Percentiles rank a stretch among this genome's conserved stretches.
phyloP scores from a whole-genome alignment of 2,329 filamentous ascomycete species.

The Paramyrothecium roridum region DNA sequence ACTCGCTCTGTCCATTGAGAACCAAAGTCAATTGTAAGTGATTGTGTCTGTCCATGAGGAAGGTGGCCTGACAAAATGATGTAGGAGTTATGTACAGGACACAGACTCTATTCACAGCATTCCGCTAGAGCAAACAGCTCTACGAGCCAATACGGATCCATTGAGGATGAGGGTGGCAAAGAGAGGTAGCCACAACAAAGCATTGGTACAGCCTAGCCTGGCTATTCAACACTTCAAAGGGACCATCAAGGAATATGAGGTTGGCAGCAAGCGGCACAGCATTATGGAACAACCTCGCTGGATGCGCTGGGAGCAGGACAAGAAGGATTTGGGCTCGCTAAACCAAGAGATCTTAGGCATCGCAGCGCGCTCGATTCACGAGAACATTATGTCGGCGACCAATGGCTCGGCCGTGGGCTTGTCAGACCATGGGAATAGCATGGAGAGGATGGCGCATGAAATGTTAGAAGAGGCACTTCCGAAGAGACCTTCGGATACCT shows the following conservation, averaged over 20 bases:
- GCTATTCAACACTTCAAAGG: conserved; percentile 15
- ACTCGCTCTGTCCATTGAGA: conserved; percentile 15
- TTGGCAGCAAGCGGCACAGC: conserved; percentile 9
- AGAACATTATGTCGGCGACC: conserved; percentile 20
- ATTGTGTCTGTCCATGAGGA: no score
- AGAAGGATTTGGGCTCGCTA: conserved; percentile 21
- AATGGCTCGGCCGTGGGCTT: conserved; percentile 4
- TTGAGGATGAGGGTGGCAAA: neutral
- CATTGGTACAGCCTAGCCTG: neutral
- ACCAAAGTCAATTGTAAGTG: conserved; percentile 1
- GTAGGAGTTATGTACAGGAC: neutral
- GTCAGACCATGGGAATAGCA: conserved; percentile 15
- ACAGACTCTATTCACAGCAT: neutral
- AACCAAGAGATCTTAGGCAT: conserved; percentile 19
- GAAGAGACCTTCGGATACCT: conserved; percentile 18
- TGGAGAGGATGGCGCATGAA: conserved; percentile 29
- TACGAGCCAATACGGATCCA: neutral
- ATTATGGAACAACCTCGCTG: conserved; percentile 19
- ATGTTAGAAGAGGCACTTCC: conserved; percentile 22
- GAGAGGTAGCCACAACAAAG: neutral
- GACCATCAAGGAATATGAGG: conserved; percentile 17
- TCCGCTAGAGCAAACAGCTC: neutral
- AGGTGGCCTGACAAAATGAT: neutral
- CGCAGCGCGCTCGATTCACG: conserved; percentile 18
- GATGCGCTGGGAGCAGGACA: conserved; percentile 30